These are phyloP conservation scores for Bryum argenteum DNA, from an alignment of 225 moss, liverwort and hornwort genomes.

Conservation along the genomic window DNA sequence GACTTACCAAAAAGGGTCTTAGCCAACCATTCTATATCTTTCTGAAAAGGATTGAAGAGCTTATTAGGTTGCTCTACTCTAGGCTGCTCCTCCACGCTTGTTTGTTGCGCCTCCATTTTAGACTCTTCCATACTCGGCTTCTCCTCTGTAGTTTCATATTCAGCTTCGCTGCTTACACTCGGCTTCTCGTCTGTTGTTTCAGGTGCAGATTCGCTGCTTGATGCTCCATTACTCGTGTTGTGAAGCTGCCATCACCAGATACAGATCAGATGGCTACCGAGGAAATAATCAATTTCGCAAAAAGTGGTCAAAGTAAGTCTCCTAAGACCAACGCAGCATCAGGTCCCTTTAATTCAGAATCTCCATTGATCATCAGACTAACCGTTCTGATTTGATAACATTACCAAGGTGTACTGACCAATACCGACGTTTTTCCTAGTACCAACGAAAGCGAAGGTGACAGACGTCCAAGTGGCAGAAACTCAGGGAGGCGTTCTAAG, in stretches of 20 bases:
- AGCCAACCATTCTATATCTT: conserved; percentile 58
- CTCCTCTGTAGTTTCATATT: conserved; percentile 29
- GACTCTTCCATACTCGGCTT: conserved; percentile 14
- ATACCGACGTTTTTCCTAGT: not conserved
- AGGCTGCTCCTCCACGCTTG: conserved; percentile 20
- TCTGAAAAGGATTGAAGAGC: conserved; percentile 45
- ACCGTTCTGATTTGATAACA: no score
- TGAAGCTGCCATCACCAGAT: conserved; percentile 38
- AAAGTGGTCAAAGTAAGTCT: conserved; percentile 9
- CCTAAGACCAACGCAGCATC: not conserved
- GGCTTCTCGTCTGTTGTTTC: conserved; percentile 26
- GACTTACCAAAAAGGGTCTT: conserved; percentile 48
- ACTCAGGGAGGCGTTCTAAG: conserved; percentile 4
- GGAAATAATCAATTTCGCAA: not conserved
- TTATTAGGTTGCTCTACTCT: conserved; percentile 19
- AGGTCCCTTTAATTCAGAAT: not conserved
- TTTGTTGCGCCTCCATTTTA: conserved; percentile 14
- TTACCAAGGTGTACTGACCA: not conserved
- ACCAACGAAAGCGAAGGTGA: not conserved
- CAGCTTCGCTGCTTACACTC: conserved; percentile 14
- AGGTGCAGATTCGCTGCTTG: conserved; percentile 17
- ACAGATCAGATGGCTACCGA: conserved; percentile 23
- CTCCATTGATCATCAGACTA: not conserved
- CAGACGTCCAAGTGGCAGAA: conserved; percentile 6
- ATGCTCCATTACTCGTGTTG: conserved; percentile 35